Conservation (phyloP, 106 monocot species). For the Dendrobium catenatum region DNA sequence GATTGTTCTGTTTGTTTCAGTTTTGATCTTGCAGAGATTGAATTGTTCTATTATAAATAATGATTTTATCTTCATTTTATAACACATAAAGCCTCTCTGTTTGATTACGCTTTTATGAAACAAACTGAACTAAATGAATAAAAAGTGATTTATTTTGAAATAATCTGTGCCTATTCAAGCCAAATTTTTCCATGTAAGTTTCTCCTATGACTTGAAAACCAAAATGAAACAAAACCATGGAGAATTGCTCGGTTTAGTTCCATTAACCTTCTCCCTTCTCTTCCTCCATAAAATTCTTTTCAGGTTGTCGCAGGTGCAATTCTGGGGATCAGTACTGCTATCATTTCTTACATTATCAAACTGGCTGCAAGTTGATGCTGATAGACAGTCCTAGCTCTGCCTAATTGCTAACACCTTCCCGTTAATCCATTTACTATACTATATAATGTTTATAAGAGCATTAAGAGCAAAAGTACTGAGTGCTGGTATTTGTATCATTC, state of each 20-base stretch:
- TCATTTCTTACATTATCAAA: neutral
- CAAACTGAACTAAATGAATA: neutral
- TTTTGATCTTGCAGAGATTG: no score
- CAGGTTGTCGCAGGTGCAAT: constrained; percentile 7
- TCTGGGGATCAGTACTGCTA: neutral
- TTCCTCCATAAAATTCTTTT: neutral
- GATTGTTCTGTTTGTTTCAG: no score
- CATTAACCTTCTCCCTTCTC: neutral
- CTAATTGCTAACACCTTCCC: no score
- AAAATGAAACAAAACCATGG: neutral
- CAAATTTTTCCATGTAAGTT: no score
- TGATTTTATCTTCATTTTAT: neutral
- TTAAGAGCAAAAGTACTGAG: no score
- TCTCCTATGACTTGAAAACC: neutral
- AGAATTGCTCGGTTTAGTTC: neutral
- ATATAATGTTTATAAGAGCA: no score
- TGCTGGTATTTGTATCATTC: no score
- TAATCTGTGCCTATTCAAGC: neutral
- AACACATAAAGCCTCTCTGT: no score
- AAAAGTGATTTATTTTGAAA: neutral
- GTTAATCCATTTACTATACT: no score
- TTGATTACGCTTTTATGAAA: neutral
- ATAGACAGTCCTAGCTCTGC: neutral
- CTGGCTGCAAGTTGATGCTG: neutral
- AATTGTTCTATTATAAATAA: neutral